Evolutionary conservation across 257 asterid species (phyloP), one percentile per base, ranked within the genome.

Genomic region (Fraxinus quadrangulata): DNA sequence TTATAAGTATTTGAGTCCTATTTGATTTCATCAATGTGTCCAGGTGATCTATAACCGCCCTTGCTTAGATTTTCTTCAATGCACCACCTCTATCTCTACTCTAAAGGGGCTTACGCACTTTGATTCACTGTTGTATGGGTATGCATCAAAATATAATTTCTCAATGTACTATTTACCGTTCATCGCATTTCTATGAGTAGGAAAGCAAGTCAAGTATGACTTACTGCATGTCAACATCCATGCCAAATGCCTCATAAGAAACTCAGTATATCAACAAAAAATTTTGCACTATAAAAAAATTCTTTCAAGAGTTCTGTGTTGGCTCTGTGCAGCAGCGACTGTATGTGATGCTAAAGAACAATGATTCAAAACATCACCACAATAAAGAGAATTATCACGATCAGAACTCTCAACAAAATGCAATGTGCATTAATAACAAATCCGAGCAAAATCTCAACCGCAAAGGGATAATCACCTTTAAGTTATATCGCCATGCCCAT

Each of bases 401-500:
- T 10, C 67, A 7, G 21, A 54, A 19, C 65, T 54, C 65, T 5
- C 65, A 17, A 54, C 28, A 0, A 54, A 56, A 56, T 7, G 28
- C 24, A 56, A 56, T 56, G 28, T 56, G 67, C 21, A 54, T 19
- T 54, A 56, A 33, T 66, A 19, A 70, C 7, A 16, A 8, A 12
- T 9, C 0, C 47, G 14, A 47, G 19, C 19, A 76, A 69, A 67
- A 21, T 2, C 17, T 30, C 33, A 28, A 26, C 51, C 0, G 8
- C 31, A 34, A 72, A 72, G 31, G 65, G 67, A n/a, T 34, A 80
- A 49, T 56, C 37, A 94, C 99, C 99, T 92, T 94, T 72, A 94
- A 79, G 19, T 94, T 95, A n/a, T 92, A 92, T 23, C 99, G 90
- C 99, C 99, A 94, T 34, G 78, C 80, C 97, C 97, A 94, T 82